Evolutionary conservation across 495 filamentous ascomycete genomes (phyloP), one percentile per base, ranked within the genome.

Genomic region (Lasiosphaeriaceae sp.): DNA sequence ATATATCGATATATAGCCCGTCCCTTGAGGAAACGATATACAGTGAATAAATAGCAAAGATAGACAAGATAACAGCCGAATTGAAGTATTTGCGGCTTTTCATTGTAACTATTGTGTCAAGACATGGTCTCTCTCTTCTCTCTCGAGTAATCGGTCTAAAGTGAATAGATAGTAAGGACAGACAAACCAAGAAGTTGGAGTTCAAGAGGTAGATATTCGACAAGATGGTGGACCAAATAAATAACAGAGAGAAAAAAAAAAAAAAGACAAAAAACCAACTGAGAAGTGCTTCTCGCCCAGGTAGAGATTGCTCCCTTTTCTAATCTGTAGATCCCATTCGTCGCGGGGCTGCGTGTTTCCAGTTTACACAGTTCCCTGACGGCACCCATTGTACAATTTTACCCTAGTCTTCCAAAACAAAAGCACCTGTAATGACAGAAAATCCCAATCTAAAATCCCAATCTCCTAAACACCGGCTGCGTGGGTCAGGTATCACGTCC

Each of bases 221-320:
- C 5, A 43, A n/a, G 5, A 43, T 43, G 39, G 39, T 5, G 16
- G 16, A 4, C n/a, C 12, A 43, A 43, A n/a, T 14, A 43, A 43
- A n/a, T 9, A 43, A 43, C 5, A 43, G 0, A 43, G n/a, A 12
- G 34, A 14, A 29, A 20, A 21, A n/a, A 37, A 19, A 21, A 45
- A 50, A 22, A 24, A 16, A 41, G 50, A 19, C 19, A 17, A 29
- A 46, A 26, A 45, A 47, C 47, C 29, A 46, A 17, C 46, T 43
- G 39, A 43, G 39, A 43, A 43, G 16, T 43, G 39, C n/a, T 43
- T 55, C 47, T 47, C 49, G 20, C 44, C 17, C 23, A 23, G 46
- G 23, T 53, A 57, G 59, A 61, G 65, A 67, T 67, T 58, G 65
- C 65, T 67, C 65, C 52, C 65, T 60, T 51, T 21, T 65, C 56